Conservation (phyloP, 2,329 filamentous ascomycete genomes). For the Arthrobotrys sphaeroides region DNA sequence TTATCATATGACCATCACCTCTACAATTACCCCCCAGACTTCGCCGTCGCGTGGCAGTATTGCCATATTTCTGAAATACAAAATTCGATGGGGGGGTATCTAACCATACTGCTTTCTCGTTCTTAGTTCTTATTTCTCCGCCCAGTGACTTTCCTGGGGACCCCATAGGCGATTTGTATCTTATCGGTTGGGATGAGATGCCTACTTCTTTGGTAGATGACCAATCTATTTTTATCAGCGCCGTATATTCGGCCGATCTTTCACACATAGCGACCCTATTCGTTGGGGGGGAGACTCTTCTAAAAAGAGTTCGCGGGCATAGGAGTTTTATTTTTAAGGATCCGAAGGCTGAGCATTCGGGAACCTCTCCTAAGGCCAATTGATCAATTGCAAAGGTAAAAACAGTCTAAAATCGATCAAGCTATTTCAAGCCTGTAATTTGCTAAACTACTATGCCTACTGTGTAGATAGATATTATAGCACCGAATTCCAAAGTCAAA, state of each 20-base stretch:
- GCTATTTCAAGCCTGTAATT: no score
- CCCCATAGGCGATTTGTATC: background rate
- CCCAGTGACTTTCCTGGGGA: background rate
- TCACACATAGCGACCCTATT: background rate
- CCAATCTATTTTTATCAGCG: background rate
- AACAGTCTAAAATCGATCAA: no score
- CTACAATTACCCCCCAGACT: background rate
- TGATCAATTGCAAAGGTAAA: no score
- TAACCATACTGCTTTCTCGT: background rate
- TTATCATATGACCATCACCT: background rate
- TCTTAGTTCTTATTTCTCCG: background rate
- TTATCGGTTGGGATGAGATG: background rate
- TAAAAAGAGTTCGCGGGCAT: background rate
- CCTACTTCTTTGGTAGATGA: background rate
- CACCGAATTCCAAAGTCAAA: no score
- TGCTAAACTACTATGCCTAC: no score
- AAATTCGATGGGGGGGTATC: background rate
- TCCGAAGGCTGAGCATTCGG: no score
- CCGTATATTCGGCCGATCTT: background rate
- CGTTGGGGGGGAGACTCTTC: background rate
- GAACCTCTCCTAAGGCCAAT: no score
- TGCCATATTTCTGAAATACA: background rate
- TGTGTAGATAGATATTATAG: no score
- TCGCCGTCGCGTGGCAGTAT: no score
- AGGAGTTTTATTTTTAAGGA: constrained; percentile 1